These are phyloP conservation scores for Pilasporangium apinafurcum DNA, from an alignment of 352 stramenopile genomes.

Conservation along the genomic window DNA sequence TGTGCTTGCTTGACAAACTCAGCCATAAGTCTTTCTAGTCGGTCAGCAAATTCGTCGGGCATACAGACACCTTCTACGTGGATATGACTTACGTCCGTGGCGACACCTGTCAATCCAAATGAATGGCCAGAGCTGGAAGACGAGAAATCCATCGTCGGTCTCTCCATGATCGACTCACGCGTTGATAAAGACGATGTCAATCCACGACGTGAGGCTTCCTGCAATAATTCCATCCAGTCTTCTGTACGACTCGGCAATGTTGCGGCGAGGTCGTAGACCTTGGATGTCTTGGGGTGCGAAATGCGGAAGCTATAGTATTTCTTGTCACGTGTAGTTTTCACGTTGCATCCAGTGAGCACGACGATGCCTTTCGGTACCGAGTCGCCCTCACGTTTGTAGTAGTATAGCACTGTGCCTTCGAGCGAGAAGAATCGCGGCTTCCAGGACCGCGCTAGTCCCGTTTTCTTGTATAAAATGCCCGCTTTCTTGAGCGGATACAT, in stretches of 20 bases:
- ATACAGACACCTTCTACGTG: constrained; percentile 21
- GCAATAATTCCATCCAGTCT: constrained; percentile 51
- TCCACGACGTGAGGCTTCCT: constrained; percentile 24
- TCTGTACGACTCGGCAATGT: constrained; percentile 44
- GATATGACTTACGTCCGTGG: constrained; percentile 21
- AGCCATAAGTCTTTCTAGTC: constrained; percentile 45
- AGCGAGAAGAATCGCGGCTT: constrained; percentile 63
- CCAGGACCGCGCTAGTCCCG: constrained; percentile 45
- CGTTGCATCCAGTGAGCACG: constrained; percentile 53
- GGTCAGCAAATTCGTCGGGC: constrained; percentile 23
- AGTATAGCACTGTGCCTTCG: constrained; percentile 59
- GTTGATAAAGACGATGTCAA: constrained; percentile 6
- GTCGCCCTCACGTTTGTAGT: constrained; percentile 71
- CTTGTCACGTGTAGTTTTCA: constrained; percentile 48
- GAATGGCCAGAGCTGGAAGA: constrained; percentile 2
- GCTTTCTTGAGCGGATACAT: constrained; percentile 32
- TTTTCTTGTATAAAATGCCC: constrained; percentile 69
- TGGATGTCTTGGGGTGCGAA: constrained; percentile 60
- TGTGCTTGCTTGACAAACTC: constrained; percentile 51
- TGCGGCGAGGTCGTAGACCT: constrained; percentile 57
- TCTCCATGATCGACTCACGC: too few species aligned
- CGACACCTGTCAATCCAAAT: constrained; percentile 10
- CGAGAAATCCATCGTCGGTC: neutral
- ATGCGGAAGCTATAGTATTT: constrained; percentile 75
- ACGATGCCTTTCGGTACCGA: constrained; percentile 49